Base-by-base conservation (phyloP, 2,329 filamentous ascomycete genomes). In the Claviceps sp. region DNA sequence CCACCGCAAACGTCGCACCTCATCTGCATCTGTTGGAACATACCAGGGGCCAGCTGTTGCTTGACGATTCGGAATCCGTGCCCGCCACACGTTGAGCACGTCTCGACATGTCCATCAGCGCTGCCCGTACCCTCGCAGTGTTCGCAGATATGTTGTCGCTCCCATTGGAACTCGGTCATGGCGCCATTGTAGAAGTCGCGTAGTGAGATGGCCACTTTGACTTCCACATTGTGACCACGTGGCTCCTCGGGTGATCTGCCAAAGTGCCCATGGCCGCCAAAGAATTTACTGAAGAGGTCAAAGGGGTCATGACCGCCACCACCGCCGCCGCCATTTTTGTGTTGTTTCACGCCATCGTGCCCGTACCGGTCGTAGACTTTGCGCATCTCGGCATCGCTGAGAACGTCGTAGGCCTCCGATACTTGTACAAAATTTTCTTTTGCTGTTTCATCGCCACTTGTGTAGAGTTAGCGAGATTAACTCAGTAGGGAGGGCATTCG, bases 21-120 rank as follows among this genome's bases (percentile, higher is more conserved):
- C 67, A 85, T 85, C 74, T 98, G 93, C 60, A 97, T 82, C 71
- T 98, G 93, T 73, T 97, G 93, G 76, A 90, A 95, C 72, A 98
- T 95, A n/a, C 93, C 93, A 0, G 93, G 93, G 1, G 90, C 91
- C 43, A 98, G 78, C 79, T 91, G 87, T 62, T 95, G 88, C 68
- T 93, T 91, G 68, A 89, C 79, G 57, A 97, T 82, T 52, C 87
- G 76, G 51, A 90, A 75, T n/a, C 93, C 93, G 47, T 86, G 84
- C 14, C 93, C 93, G 40, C 74, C 71, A 64, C 93, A 98, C 58
- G 79, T 74, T 43, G 73, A 68, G 66, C 93, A 98, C 2, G 78
- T 86, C 50, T 95, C 86, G 26, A 94, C 86, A 50, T 85, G 70
- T 16, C 88, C 87, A 65, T 98, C 93, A 50, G 81, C 82, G 49